Evolutionary conservation across 2,329 filamentous ascomycete genomes (phyloP), one percentile per base, ranked within the genome.

Genomic region (Venturia nashicola): DNA sequence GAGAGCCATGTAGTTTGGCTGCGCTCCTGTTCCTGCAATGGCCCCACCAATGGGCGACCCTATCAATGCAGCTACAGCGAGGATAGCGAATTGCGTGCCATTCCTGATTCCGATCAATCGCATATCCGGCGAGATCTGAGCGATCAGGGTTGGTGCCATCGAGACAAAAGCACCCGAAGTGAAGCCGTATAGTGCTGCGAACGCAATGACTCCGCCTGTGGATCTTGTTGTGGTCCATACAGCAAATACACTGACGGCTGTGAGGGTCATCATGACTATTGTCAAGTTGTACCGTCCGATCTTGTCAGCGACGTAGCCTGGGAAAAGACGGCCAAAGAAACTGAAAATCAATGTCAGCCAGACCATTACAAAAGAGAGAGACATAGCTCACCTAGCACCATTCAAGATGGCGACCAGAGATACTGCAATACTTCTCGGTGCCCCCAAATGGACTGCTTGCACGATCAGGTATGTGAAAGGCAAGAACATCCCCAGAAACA

Each of bases 121-220:
- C 36, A 39, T 39, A 5, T 39, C 36, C 12, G 36, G 36, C 7
- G 36, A 39, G 36, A 39, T 39, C 36, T 39, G 36, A 39, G 36
- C 36, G 36, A 96, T 91, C 0, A 39, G 36, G 2, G 36, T 39
- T 39, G 92, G 91, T 0, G 89, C 90, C 65, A 96, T 79, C 18
- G 83, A 86, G 69, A 96, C 91, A 68, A 90, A 90, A 62, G 85
- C 88, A 1, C 91, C 91, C 59, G 85, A 90, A 1, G 85, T 84
- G 70, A 96, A 92, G 0, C 92, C 91, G 71, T 96, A 94, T 1
- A 94, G 70, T 2, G 91, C 71, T 0, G 86, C 81, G 70, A 92
- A 96, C 7, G 89, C 76, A 65, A 95, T 78, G 8, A 27, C n/a
- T 8, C n/a, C 46, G 14, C 8, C 23, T 32, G 23, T 23, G 55